phyloP scores from a whole-genome alignment of 192 early-diverging fungal genomes.

The Coemansia sp. region DNA sequence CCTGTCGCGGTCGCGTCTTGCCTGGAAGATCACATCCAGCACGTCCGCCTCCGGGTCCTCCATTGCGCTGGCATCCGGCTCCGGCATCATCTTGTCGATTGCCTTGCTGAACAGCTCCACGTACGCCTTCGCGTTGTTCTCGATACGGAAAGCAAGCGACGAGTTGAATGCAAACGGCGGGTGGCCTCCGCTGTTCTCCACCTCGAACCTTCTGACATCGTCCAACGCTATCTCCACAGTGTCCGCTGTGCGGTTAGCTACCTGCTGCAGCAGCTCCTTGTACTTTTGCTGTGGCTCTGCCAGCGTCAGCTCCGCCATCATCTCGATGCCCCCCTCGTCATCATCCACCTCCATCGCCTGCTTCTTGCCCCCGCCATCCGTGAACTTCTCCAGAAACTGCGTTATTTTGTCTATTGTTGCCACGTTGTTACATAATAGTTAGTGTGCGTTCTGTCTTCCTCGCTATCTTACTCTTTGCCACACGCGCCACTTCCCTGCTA shows the following conservation, averaged over 20 bases:
- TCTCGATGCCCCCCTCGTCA: conserved; percentile 7
- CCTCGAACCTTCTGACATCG: conserved; percentile 60
- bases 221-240: conserved; percentile 66
- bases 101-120: conserved; percentile 74
- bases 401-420: conserved; percentile 25
- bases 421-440: not conserved
- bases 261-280: conserved; percentile 57
- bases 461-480: too few species aligned
- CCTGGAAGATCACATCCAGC: conserved; percentile 86
- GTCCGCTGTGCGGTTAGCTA: conserved; percentile 64
- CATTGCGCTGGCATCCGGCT: conserved; percentile 39
- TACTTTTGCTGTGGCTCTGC: conserved; percentile 46
- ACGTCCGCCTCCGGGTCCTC: conserved; percentile 69
- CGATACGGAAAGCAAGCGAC: conserved; percentile 67
- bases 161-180: conserved; percentile 32
- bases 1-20: conserved; percentile 72
- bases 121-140: conserved; percentile 86
- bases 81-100: conserved; percentile 68
- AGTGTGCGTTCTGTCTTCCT: too few species aligned
- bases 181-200: conserved; percentile 36
- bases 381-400: conserved; percentile 45
- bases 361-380: conserved; percentile 32
- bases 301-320: conserved; percentile 24
- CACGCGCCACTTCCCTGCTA: too few species aligned
- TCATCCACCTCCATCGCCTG: conserved; percentile 8